Conservation (phyloP, 1,284 basidiomycete genomes). For the Boletus semigastroideus region DNA sequence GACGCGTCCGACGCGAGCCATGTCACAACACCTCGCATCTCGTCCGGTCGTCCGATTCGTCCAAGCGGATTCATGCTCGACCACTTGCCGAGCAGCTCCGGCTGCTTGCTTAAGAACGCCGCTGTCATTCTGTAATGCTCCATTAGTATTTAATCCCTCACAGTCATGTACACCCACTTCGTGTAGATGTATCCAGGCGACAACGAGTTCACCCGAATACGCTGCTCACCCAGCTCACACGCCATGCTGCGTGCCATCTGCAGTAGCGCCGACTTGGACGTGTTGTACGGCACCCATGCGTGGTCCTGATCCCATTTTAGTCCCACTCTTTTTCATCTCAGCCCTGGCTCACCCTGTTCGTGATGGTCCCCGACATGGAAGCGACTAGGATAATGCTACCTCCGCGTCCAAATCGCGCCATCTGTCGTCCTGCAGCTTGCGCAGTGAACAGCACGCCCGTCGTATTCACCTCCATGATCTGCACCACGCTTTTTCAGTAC, state of each 20-base stretch:
- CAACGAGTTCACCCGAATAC: constrained; percentile 76
- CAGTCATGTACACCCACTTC: constrained; percentile 40
- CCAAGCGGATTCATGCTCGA: constrained; percentile 74
- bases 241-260: constrained; percentile 86
- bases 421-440: constrained; percentile 77
- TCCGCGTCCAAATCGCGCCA: constrained; percentile 65
- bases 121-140: constrained; percentile 70
- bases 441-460: constrained; percentile 78
- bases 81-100: constrained; percentile 70
- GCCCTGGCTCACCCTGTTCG: constrained; percentile 59
- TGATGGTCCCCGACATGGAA: constrained; percentile 85
- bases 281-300: constrained; percentile 78
- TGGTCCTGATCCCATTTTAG: constrained; percentile 46
- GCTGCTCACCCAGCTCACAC: constrained; percentile 70
- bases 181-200: constrained; percentile 79
- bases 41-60: constrained; percentile 72
- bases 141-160: neutral
- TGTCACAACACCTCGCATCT: constrained; percentile 72
- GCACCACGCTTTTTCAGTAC: neutral
- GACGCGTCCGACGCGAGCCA: constrained; percentile 83
- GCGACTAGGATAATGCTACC: constrained; percentile 82
- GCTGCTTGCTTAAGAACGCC: constrained; percentile 69
- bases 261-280: constrained; percentile 78
- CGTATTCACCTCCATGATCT: constrained; percentile 77
- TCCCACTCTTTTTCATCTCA: neutral